Evolutionary conservation across 257 asterid species (phyloP), one percentile per base, ranked within the genome.

Genomic region (Lycium ferocissimum): DNA sequence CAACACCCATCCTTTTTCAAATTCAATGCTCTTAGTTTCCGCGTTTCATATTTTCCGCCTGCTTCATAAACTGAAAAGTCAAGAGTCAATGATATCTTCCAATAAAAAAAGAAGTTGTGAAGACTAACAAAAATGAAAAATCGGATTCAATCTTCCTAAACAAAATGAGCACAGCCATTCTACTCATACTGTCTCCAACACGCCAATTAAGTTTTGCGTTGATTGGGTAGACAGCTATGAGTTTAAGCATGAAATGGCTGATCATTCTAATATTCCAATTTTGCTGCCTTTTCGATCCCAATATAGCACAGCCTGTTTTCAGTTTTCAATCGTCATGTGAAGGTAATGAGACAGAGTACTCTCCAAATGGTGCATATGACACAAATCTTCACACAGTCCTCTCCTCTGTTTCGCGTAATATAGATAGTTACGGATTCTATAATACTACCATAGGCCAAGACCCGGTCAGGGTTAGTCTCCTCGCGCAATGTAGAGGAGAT

Each of bases 401-500:
- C 67, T 69, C 84, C 2, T 83, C 91, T 76, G 81, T 89, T 35
- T 66, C 92, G 14, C 33, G 54, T 5, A 87, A 37, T 38, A 83
- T 87, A 15, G 22, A 35, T 54, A 17, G 54, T n/a, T 51, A 37
- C 63, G 92, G 89, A 1, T 92, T 89, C 88, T 49, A 83, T 81
- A 83, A 67, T 65, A 71, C 78, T 85, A 81, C 91, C 5, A 38
- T 5, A 0, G 91, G 91, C 10, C 65, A 47, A 12, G 58, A 71
- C 40, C 53, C 88, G 3, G 81, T 78, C 14, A 22, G 13, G 3
- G 89, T 62, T 59, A 47, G 80, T 53, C 90, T 87, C 9, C 15
- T 86, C 5, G 88, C 83, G 13, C 82, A 87, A 15, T 92, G 93
- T 71, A 56, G 91, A 51, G 91, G 89, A 0, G 93, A 90, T 22